Base-by-base conservation (phyloP, 331 rosid genomes). In the Quercus lobata region DNA sequence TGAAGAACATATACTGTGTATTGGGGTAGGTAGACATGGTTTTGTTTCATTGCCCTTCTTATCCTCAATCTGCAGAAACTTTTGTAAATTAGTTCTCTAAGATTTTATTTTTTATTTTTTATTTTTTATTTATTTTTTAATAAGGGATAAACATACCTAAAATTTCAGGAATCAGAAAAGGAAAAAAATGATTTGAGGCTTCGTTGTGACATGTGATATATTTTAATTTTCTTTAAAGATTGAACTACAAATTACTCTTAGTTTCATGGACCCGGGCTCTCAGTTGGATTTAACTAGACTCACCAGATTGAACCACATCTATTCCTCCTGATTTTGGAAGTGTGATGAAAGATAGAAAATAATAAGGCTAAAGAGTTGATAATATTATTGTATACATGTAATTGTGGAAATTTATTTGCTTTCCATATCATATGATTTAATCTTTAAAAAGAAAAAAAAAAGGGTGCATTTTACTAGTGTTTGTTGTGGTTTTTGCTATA, bases 291-390 rank as follows among this genome's bases (percentile, higher is more conserved):
- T 17, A 66, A 18, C 24, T 32, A 32, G 72, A 9, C 27, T 34
- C 44, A 61, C 30, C 57, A 22, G 57, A 32, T 41, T 78, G n/a
- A 56, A 3, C 17, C n/a, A 53, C 44, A 32, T 54, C 18, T 54
- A 27, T 54, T 68, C 53, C 35, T 17, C 22, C 17, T 37, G 27
- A 44, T 52, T 53, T 62, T 62, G 73, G 57, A 44, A 54, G 68
- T 54, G 69, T 37, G 35, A 71, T 41, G 24, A 83, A 53, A 21
- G 76, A 32, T 72, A 34, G 62, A 30, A 78, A 68, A 73, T 56
- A 3, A 57, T 21, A 46, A n/a, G 74, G 34, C 58, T 27, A 12
- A 46, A 27, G 52, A 55, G 16, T 54, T 73, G 63, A 52, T 71
- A 24, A 37, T 44, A 44, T 21, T 21, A 5, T 29, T 44, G 75